phyloP scores from a whole-genome alignment of 2,329 filamentous ascomycete genomes.

The Colletotrichum euphorbiae region DNA sequence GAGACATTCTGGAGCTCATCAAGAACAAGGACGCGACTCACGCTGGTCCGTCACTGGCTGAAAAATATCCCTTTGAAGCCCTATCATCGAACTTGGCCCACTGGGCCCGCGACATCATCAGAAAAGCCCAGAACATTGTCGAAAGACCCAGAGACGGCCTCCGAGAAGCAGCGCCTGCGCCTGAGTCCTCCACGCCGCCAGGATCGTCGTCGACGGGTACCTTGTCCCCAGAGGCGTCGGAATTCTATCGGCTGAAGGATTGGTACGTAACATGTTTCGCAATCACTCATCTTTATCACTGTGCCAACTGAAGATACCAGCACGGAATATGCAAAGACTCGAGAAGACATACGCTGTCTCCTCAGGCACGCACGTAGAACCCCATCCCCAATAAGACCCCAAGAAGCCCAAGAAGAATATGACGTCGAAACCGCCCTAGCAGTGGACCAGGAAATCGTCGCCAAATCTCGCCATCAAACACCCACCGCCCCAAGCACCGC shows the following conservation, averaged over 20 bases:
- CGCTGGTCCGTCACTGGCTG: conserved; percentile 15
- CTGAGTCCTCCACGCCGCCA: neutral
- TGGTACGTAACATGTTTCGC: too few relatives aligned
- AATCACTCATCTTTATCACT: too few relatives aligned
- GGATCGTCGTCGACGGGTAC: neutral
- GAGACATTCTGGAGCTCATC: conserved; percentile 7
- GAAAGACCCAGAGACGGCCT: conserved; percentile 8
- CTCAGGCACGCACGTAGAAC: too few relatives aligned
- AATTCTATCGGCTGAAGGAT: too few relatives aligned
- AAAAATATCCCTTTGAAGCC: conserved; percentile 16
- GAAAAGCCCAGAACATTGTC: conserved; percentile 16
- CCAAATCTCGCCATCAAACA: conserved; percentile 2
- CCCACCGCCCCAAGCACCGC: conserved; percentile 3
- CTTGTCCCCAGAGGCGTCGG: neutral
- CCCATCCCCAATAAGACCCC: too few relatives aligned
- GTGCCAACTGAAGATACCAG: neutral
- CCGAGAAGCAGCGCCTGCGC: neutral
- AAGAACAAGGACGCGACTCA: conserved; percentile 22
- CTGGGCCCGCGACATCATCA: conserved; percentile 25
- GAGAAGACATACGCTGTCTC: too few relatives aligned
- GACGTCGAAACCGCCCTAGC: too few relatives aligned
- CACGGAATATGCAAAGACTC: too few relatives aligned
- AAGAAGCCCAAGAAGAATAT: too few relatives aligned
- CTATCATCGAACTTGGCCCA: neutral
- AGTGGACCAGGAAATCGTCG: conserved; percentile 5